phyloP scores from a whole-genome alignment of 2,329 filamentous ascomycete species.

The Monilinia polystroma region DNA sequence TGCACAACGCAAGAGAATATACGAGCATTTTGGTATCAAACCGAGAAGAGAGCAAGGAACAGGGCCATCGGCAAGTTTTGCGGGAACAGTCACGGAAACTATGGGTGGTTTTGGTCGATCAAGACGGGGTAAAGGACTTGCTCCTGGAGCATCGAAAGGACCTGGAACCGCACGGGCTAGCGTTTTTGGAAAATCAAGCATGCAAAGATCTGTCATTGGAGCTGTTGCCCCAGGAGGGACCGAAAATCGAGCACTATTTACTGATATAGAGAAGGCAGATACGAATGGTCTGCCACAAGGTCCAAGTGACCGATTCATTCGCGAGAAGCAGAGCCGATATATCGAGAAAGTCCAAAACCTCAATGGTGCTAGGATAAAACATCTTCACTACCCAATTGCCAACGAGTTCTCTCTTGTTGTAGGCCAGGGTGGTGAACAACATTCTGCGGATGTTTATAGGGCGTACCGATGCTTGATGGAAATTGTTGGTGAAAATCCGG shows the following conservation, averaged over 20 bases:
- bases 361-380: conserved; percentile 69
- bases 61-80: conserved; percentile 33
- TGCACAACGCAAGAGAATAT: conserved; percentile 86
- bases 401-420: conserved; percentile 75
- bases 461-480: conserved; percentile 79
- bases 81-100: conserved; percentile 44
- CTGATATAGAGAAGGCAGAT: conserved; percentile 62
- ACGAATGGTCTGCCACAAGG: conserved; percentile 47
- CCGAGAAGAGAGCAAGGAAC: conserved; percentile 48
- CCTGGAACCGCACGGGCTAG: conserved; percentile 46
- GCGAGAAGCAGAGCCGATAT: conserved; percentile 82
- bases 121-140: conserved; percentile 49
- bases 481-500: conserved; percentile 71
- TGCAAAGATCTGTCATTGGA: conserved; percentile 86
- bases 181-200: conserved; percentile 65
- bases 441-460: conserved; percentile 72
- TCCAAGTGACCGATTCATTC: conserved; percentile 70
- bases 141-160: conserved; percentile 39
- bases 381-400: conserved; percentile 69
- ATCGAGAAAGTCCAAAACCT: conserved; percentile 76
- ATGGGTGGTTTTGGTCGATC: conserved; percentile 59
- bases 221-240: conserved; percentile 66
- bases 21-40: conserved; percentile 92
- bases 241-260: conserved; percentile 61
- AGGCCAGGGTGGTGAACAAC: conserved; percentile 64